Evolutionary conservation across 1,284 basidiomycete species (phyloP).

Genomic region (Heterobasidion occidentale): DNA sequence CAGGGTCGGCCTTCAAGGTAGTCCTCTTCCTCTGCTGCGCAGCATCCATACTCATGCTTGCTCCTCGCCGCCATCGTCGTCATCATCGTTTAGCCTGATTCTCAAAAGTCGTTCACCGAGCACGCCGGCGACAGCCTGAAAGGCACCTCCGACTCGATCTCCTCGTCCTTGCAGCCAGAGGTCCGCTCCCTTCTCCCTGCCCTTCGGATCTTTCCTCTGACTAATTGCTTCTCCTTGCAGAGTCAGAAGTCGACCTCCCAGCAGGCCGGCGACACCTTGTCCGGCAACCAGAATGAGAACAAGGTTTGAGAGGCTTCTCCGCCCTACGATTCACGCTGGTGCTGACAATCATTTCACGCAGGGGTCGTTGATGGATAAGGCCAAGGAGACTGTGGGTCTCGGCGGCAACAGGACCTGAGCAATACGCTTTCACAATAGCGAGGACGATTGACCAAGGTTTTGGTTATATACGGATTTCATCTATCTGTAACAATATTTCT

Average conservation of each 20-base stretch:
- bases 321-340: too few species aligned
- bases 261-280: constrained; percentile 34
- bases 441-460: too few species aligned
- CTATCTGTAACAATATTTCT: too few species aligned
- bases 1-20: constrained; percentile 24
- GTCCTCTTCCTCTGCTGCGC: constrained; percentile 1
- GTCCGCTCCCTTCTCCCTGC: constrained; percentile 6
- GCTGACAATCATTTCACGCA: neutral
- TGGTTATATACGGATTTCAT: too few species aligned
- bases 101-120: constrained; percentile 27
- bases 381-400: constrained; percentile 42
- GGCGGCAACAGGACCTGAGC: constrained; percentile 11
- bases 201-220: neutral
- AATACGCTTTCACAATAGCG: too few species aligned
- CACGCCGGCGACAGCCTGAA: constrained; percentile 26
- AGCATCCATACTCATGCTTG: neutral
- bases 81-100: constrained; percentile 12
- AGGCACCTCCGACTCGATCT: constrained; percentile 24
- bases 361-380: constrained; percentile 38
- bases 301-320: neutral
- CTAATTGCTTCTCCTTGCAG: constrained; percentile 13
- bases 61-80: neutral
- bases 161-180: constrained; percentile 28
- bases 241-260: constrained; percentile 38
- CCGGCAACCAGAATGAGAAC: constrained; percentile 25